Evolutionary conservation across 768 basidiomycete species (phyloP).

Genomic region (Suillus occidentalis): DNA sequence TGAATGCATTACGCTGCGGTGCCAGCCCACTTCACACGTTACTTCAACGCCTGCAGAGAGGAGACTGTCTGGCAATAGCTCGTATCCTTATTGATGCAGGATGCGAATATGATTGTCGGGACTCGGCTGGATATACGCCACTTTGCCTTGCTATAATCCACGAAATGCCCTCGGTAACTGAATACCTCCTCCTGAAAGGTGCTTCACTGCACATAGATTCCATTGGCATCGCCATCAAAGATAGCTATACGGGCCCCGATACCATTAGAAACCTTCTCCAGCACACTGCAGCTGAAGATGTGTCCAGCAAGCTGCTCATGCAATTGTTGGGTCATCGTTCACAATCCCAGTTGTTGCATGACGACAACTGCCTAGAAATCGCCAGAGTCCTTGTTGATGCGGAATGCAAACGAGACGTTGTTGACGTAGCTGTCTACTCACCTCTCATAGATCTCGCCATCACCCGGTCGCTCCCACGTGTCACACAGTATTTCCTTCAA

Average conservation of each 20-base stretch:
- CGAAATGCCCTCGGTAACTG: not conserved
- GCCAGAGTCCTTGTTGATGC: not conserved
- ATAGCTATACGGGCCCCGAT: not conserved
- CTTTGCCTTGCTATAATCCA: conserved; percentile 1
- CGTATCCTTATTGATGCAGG: not conserved
- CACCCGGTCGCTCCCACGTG: not conserved
- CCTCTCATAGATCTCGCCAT: not conserved
- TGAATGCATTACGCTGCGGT: not conserved
- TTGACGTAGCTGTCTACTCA: not conserved
- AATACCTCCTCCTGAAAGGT: not conserved
- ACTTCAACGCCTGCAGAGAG: not conserved
- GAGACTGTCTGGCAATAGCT: not conserved
- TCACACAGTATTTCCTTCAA: not conserved
- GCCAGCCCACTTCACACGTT: not conserved
- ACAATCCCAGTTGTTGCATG: not conserved
- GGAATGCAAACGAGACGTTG: not conserved
- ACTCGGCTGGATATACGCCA: not conserved
- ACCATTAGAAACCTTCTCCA: not conserved
- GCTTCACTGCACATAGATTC: not conserved
- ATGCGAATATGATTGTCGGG: not conserved
- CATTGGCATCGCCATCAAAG: not conserved
- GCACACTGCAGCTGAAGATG: not conserved
- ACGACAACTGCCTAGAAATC: not conserved
- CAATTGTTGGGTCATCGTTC: not conserved
- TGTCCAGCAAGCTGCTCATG: not conserved